phyloP scores from a whole-genome alignment of 345 rosid species.

The Linum lewisii region DNA sequence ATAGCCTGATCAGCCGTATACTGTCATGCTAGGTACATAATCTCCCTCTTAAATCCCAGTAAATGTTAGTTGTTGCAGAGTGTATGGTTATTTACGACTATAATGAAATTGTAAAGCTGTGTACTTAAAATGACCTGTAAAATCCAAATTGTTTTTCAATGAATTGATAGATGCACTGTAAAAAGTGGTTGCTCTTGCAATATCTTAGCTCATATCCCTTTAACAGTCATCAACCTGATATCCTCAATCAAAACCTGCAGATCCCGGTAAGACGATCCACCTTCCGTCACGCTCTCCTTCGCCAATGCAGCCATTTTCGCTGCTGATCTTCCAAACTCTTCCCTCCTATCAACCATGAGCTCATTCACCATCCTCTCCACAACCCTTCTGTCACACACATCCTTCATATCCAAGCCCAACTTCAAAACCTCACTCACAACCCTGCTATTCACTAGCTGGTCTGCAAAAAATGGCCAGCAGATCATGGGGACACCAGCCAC shows the following conservation, averaged over 20 bases:
- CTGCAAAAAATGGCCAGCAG: constrained; percentile 55
- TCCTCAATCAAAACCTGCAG: constrained; percentile 32
- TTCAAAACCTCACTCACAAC: constrained; percentile 46
- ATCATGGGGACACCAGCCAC: constrained; percentile 59
- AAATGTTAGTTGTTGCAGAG: neutral
- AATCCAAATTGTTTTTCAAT: too few species aligned
- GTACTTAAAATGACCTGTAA: too few species aligned
- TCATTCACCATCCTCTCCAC: constrained; percentile 45
- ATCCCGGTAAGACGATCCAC: constrained; percentile 34
- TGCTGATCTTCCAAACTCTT: constrained; percentile 20
- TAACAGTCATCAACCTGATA: constrained; percentile 15
- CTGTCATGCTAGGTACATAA: neutral
- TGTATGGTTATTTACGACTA: too few species aligned
- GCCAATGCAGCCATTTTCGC: constrained; percentile 23
- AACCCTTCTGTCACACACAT: constrained; percentile 34
- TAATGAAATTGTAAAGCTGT: too few species aligned
- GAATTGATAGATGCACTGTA: too few species aligned
- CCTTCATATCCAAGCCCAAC: constrained; percentile 63
- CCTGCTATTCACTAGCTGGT: constrained; percentile 53
- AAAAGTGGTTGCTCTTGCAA: too few species aligned
- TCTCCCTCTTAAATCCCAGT: neutral
- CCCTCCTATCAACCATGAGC: constrained; percentile 47
- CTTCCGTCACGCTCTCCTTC: constrained; percentile 15
- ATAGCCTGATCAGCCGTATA: neutral
- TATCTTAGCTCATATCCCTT: too few species aligned